Evolutionary conservation across 2,329 filamentous ascomycete genomes (phyloP), one percentile per base, ranked within the genome.

Genomic region (Cladorrhinum sp.): DNA sequence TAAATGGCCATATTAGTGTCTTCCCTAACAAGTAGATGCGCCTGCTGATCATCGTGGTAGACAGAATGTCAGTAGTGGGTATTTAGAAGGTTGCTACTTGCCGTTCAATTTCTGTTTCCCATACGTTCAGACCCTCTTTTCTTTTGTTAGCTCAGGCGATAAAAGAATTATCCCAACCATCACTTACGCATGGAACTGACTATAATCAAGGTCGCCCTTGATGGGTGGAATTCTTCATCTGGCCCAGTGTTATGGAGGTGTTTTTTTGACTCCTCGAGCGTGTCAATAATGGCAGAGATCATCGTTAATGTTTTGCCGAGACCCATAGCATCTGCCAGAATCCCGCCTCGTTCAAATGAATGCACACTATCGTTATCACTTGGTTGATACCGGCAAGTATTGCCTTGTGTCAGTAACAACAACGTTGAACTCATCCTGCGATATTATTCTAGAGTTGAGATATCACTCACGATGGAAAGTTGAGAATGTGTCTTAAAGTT

Each of bases 321-420:
- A 0, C 83, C 83, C 83, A 85, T 86, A 60, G 85, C 82, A 65
- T 86, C 83, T 0, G 83, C 83, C 27, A 55, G n/a, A 3, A 55
- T 55, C 12, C 52, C 52, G 16, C 52, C 52, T 2, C 23, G 10
- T 10, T 8, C 25, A 9, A 29, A 54, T 3, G 51, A 54, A 25
- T 8, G 29, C n/a, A n/a, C n/a, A n/a, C n/a, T 16, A 54, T 54
- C 20, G 13, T 24, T 13, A 23, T n/a, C n/a, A n/a, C n/a, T n/a
- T n/a, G n/a, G n/a, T n/a, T n/a, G n/a, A n/a, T n/a, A n/a, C n/a
- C n/a, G n/a, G n/a, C n/a, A n/a, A n/a, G n/a, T n/a, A n/a, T n/a
- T n/a, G n/a, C n/a, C n/a, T n/a, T n/a, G n/a, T n/a, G n/a, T n/a
- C n/a, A n/a, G n/a, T n/a, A n/a, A n/a, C n/a, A n/a, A n/a, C n/a